These are phyloP conservation scores for Podospora pseudopauciseta DNA, from an alignment of 495 filamentous ascomycete species.

Conservation along the genomic window DNA sequence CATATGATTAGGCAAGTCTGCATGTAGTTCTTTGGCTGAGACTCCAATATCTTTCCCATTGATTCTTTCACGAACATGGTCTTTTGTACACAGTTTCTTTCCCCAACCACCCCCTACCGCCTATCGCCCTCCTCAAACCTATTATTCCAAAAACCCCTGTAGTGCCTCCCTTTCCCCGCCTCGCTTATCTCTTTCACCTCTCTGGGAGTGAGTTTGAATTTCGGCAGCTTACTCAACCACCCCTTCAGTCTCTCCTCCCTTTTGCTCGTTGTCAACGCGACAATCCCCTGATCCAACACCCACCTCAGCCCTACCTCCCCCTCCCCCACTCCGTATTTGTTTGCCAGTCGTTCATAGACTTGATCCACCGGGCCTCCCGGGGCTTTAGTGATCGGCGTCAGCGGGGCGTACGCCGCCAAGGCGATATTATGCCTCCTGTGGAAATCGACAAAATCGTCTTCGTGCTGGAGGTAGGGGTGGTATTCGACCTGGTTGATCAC, in stretches of 20 bases:
- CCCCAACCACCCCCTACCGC: conserved; percentile 31
- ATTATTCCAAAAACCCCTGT: conserved; percentile 61
- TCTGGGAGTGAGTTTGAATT: conserved; percentile 65
- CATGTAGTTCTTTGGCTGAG: too few species aligned
- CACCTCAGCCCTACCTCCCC: conserved; percentile 71
- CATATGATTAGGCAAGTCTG: too few species aligned
- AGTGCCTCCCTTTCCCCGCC: conserved; percentile 64
- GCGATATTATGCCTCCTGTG: conserved; percentile 66
- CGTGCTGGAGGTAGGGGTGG: conserved; percentile 82
- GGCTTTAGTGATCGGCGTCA: conserved; percentile 63
- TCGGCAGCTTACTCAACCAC: conserved; percentile 56
- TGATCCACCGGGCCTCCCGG: conserved; percentile 65
- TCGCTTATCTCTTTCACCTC: conserved; percentile 66
- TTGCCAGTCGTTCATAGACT: conserved; percentile 56
- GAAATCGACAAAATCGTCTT: conserved; percentile 55
- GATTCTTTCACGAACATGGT: too few species aligned
- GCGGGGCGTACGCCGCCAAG: conserved; percentile 63
- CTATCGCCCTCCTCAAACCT: conserved; percentile 60
- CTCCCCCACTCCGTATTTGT: conserved; percentile 73
- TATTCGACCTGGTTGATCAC: conserved; percentile 86
- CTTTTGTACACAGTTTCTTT: too few species aligned
- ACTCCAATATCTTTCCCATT: too few species aligned
- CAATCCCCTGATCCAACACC: conserved; percentile 73
- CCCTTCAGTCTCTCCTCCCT: conserved; percentile 67
- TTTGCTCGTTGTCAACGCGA: conserved; percentile 72